Evolutionary conservation across 805 yeast genomes (phyloP), one percentile per base, ranked within the genome.

Genomic region (Candida quercuum): DNA sequence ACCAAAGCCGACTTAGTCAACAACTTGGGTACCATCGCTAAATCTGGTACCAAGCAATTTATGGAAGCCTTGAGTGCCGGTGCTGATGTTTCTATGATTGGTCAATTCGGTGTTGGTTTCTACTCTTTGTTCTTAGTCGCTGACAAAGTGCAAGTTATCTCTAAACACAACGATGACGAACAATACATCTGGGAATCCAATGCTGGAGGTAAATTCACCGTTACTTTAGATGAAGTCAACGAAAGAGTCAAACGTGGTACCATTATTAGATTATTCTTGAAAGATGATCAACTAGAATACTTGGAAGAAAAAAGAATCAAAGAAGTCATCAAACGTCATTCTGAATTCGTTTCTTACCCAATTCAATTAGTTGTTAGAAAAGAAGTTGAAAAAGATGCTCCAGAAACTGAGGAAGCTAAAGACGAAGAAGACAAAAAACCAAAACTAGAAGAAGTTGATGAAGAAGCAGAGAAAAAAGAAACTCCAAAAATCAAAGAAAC

Each of bases 101-200:
- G 99, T 79, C 99, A 93, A 75, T 93, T 93, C 76, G 99, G 99
- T 88, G 99, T 93, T 57, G 99, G 99, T 81, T 93, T 93, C 91
- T 93, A 93, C 83, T 93, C 99, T 39, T 76, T 91, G 54, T 93
- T 93, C 86, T 79, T 93, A 74, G 99, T 93, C 64, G 98, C 99
- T 58, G 99, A 93, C 74, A 86, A 79, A 57, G 99, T 93, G 49
- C 96, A 93, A 74, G 99, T 93, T 57, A 86, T 93, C 65, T 86
- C 99, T 45, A 93, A 93, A 78, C 83, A 88, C 79, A 93, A 93
- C 64, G 99, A 93, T 60, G 99, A 93, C 66, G 98, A 93, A 67
- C 99, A 93, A 76, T 93, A 93, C 81, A 74, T 93, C 59, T 93
- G 99, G 99, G 99, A 93, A 76, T 93, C 99, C 36, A 89, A 93